These are phyloP conservation scores for Lichtheimia ornata DNA, from an alignment of 371 early-diverging fungal species.

Conservation along the genomic window DNA sequence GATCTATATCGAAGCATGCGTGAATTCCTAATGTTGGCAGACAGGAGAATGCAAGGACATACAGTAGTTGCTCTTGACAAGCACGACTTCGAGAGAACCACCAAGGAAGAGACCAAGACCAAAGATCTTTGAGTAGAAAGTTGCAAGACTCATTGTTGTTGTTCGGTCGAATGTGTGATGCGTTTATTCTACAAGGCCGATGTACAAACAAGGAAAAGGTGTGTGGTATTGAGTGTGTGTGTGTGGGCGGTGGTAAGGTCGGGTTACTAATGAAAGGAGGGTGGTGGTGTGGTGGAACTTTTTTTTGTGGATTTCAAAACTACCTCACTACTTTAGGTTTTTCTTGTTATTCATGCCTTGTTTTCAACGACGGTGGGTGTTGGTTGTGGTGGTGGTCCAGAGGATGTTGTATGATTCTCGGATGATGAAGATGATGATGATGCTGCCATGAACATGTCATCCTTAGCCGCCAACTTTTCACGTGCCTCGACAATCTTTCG, in stretches of 20 bases:
- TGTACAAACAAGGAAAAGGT: background rate
- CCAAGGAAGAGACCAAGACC: constrained; percentile 38
- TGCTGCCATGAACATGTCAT: background rate
- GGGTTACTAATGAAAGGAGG: too few species aligned
- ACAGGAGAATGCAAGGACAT: constrained; percentile 9
- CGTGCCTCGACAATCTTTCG: constrained; percentile 23
- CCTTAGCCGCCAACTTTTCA: constrained; percentile 4
- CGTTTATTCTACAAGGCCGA: too few species aligned
- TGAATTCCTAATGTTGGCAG: background rate
- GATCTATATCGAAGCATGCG: constrained; percentile 23
- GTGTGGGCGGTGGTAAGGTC: too few species aligned
- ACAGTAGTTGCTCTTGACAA: constrained; percentile 54
- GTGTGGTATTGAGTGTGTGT: background rate
- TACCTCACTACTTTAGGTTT: too few species aligned
- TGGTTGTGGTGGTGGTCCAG: too few species aligned
- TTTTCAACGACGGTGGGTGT: constrained; percentile 1
- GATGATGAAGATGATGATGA: too few species aligned
- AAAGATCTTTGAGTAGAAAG: constrained; percentile 45
- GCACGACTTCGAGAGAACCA: constrained; percentile 39
- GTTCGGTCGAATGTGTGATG: too few species aligned
- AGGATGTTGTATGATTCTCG: too few species aligned
- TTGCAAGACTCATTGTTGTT: constrained; percentile 16
- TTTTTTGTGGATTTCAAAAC: too few species aligned
- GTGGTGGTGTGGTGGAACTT: too few species aligned
- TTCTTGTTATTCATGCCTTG: constrained; percentile 2